phyloP scores from a whole-genome alignment of 2,329 filamentous ascomycete species.

The Blastomyces percursus region DNA sequence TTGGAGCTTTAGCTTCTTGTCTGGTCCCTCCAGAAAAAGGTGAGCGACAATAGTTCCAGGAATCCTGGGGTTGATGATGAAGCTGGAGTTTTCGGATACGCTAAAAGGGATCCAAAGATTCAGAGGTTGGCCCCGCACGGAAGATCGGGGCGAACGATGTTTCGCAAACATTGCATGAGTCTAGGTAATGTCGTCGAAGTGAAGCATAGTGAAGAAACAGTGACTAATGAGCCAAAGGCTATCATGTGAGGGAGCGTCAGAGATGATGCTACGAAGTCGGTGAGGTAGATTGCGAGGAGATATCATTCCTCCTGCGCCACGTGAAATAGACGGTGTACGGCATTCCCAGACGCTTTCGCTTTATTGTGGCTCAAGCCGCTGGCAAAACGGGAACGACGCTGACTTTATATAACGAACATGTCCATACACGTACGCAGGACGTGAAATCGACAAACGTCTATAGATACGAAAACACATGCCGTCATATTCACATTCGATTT shows the following conservation, averaged over 20 bases:
- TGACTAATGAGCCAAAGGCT: not conserved
- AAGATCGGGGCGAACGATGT: not conserved
- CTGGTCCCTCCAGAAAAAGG: not conserved
- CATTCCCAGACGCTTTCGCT: slow-evolving; percentile 19
- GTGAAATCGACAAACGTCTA: slow-evolving; percentile 29
- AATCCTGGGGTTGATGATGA: too few species aligned
- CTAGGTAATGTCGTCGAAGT: not conserved
- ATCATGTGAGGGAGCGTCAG: not conserved
- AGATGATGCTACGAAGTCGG: not conserved
- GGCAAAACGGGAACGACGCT: slow-evolving; percentile 10
- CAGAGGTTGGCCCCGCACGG: not conserved
- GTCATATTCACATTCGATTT: slow-evolving; percentile 25
- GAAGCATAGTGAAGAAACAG: not conserved
- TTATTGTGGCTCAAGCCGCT: slow-evolving; percentile 25
- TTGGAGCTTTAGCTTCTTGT: not conserved
- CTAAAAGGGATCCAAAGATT: not conserved
- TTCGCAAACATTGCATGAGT: not conserved
- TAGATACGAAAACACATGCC: slow-evolving; percentile 29
- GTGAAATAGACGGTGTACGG: not conserved
- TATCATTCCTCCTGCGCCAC: not conserved
- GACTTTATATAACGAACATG: slow-evolving; percentile 15
- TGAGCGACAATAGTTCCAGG: not conserved
- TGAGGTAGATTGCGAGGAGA: not conserved
- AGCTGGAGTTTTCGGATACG: not conserved
- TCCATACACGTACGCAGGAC: slow-evolving; percentile 22